Evolutionary conservation across 805 yeast genomes (phyloP), one percentile per base, ranked within the genome.

Genomic region (Candida maltosa): DNA sequence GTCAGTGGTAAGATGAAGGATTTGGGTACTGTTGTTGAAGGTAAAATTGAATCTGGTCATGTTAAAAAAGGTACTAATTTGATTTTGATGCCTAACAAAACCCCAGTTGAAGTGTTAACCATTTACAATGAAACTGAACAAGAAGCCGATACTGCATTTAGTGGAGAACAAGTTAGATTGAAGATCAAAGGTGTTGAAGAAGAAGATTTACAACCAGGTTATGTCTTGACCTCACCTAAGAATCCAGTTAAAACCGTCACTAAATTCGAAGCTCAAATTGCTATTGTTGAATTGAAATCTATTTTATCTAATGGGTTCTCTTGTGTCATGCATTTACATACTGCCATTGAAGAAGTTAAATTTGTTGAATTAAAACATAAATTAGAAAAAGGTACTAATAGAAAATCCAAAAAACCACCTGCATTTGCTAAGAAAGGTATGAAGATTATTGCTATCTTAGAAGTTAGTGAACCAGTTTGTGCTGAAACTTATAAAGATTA

Each of bases 401-500:
- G 96, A 71, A 85, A 80, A 65, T 86, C 96, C 42, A 93, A 88
- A 76, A 88, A 86, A 62, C 86, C 98, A 22, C 98, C 98, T 42
- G 95, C 97, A 34, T 93, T 88, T 63, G 99, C 97, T 45, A 93
- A 91, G 69, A 86, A 87, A 76, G 98, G 98, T 54, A 91, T 91
- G 97, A 91, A 87, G 80, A 78, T 93, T 51, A 89, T 93, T 60
- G 98, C 97, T 22, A 77, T 83, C 29, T 71, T 93, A 54, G 96
- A 89, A 68, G 72, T 88, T 12, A 70, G 79, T 30, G 88, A 80
- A 49, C 91, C 96, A 16, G 86, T 93, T 25, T 93, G 97, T 71
- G 82, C 91, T 34, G 99, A 93, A 70, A 82, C 94, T 30, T 93
- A 83, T 61, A 80, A 73, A 49, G 94, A 87, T 57, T 87, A 89